Evolutionary conservation across 495 filamentous ascomycete genomes (phyloP), one percentile per base, ranked within the genome.

Genomic region (Neurospora tetrasperma): DNA sequence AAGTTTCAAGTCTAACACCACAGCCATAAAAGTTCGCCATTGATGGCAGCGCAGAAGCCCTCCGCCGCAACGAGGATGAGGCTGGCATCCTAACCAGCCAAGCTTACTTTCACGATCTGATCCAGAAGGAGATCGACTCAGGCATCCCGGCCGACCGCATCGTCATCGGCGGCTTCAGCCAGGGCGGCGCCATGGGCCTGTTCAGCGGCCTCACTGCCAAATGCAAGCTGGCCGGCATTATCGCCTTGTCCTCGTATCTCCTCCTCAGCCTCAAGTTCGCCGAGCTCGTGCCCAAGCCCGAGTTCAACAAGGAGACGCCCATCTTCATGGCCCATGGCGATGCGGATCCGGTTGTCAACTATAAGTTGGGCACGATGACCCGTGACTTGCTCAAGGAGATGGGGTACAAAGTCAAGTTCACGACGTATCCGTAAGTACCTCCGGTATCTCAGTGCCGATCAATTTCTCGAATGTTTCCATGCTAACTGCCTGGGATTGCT

Each of bases 271-370:
- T 87, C 70, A 94, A 93, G 76, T 83, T 97, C 76, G 83, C 88
- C 78, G 86, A 88, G 46, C 86, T 91, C 70, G 82, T 91, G 38
- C 86, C 92, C 0, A 84, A 86, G 72, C 87, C 89, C 27, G 88
- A 85, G 74, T 82, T 88, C 71, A 97, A 97, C 80, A 89, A 91
- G 81, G 83, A 90, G 5, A 97, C 94, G 3, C 91, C 91, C 1
- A 90, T 97, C 70, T 96, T 96, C 81, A 89, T 97, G 87, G 94
- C 88, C 10, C 95, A 99, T 75, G 95, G 95, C 18, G 85, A 89
- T 73, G 81, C 80, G 1, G 96, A 99, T 82, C 82, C 80, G 12
- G 82, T 96, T 20, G 92, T 99, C 2, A 86, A 84, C 73, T 84
- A 87, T 41, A 78, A 84, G 42, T 92, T 92, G 82, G 96, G 94